Base-by-base conservation (phyloP, 2,329 filamentous ascomycete genomes). In the Fusarium pseudonygamai region DNA sequence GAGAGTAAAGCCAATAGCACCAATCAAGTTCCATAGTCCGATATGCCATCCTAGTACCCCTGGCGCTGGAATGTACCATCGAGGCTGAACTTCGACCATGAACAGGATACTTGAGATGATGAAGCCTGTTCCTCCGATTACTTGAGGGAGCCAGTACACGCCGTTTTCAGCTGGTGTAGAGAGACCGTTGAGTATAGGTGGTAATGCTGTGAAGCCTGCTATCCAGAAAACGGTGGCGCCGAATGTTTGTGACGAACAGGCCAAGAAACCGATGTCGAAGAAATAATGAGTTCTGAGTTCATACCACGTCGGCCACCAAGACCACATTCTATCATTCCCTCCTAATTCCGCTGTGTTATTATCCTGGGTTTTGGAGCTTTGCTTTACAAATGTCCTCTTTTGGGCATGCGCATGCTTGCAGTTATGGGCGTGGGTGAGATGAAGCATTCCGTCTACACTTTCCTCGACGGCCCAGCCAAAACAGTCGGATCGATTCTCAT, bases 381-480 rank as follows among this genome's bases (percentile, higher is more conserved):
- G 47, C 15, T 43, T 62, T 16, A 80, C 45, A 30, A 79, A 71
- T 1, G 76, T 74, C 2, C 59, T 24, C 49, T 73, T 78, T 28
- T 78, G 75, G 5, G 69, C 64, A 47, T 81, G 79, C 40, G 78
- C 76, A 32, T 81, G 79, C 15, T 40, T 71, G 67, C 79, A 81
- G 13, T 53, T 46, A 16, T 75, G 70, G 2, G 37, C 64, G 18
- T 52, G 64, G 14, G 60, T 67, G 14, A 72, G 58, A 12, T 67
- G 65, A 9, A 77, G 55, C 22, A 67, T 49, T 0, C 75, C 75
- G 14, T 75, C 72, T 3, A 77, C 15, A 8, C 56, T 59, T 18
- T 76, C 74, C 24, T 92, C 87, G 3, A 93, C 74, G 0, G 91
- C 91, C 90, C 90, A 93, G 7, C 91, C 91, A 77, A 93, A 93